Evolutionary conservation across 2,329 filamentous ascomycete species (phyloP), one percentile per base, ranked within the genome.

Genomic region (Monascus ruber): DNA sequence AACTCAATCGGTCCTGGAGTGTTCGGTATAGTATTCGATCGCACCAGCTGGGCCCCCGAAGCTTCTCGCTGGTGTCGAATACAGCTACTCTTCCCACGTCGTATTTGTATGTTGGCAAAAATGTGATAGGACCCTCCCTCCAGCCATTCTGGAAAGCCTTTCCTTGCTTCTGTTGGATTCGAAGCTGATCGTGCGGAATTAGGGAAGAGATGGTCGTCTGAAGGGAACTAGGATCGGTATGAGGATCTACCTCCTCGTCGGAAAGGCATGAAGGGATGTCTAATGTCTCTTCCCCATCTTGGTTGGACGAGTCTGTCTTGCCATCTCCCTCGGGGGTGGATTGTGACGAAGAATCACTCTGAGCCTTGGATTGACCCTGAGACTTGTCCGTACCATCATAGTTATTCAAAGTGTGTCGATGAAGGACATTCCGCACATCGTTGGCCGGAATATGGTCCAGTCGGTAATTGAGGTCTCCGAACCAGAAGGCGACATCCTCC

Each of bases 91-190:
- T 94, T n/a, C 91, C 91, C 26, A 94, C 72, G 53, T 98, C 93
- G 51, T 98, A 98, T 60, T 98, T 98, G 63, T 98, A 98, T 0
- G 91, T 93, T 1, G 91, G 91, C 10, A 96, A 60, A 54, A 98
- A 98, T 1, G 77, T 77, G 40, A 98, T 88, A 1, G 78, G 72
- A 0, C 88, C 91, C 68, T 98, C 91, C 37, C 75, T 74, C 88
- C 91, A 98, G 1, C 88, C 89, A 45, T 94, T 85, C 43, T 94
- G 77, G 45, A 98, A 94, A 0, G 80, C 79, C 55, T 83, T 91
- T n/a, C 77, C 74, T 31, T 77, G 66, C 47, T 74, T 77, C 50
- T 94, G 87, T 42, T 85, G 76, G 41, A 79, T 74, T 4, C 70
- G 73, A 4, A 98, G 72, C 59, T 98, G 88, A 51, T 98, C 91